Conservation (phyloP, 2,329 filamentous ascomycete species). For the Cladosporium oxysporum region DNA sequence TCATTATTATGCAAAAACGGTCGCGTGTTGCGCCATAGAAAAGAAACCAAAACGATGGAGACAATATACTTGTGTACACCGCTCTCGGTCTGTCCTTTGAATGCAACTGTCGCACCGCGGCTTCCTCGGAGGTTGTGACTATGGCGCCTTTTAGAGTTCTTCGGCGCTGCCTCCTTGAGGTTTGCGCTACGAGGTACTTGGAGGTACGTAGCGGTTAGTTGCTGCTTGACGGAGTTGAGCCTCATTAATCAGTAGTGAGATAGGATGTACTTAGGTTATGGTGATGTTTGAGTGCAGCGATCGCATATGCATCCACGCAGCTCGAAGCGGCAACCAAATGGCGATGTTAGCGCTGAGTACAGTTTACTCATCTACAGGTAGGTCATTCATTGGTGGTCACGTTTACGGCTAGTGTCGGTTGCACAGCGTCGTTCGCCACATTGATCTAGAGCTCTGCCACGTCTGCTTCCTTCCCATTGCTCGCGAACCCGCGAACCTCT, state of each 20-base stretch:
- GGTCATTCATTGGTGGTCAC: background rate
- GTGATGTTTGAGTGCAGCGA: background rate
- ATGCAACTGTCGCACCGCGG: background rate
- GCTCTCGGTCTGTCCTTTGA: background rate
- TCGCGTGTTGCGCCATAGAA: background rate
- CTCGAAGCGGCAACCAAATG: background rate
- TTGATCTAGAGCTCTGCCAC: background rate
- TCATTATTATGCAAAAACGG: background rate
- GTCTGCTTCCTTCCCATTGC: background rate
- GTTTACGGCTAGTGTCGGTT: background rate
- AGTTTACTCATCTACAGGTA: background rate
- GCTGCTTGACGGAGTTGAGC: slow-evolving; percentile 3
- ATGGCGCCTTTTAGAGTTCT: background rate
- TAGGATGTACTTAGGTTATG: background rate
- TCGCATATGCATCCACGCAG: background rate
- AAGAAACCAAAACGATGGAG: background rate
- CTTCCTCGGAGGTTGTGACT: background rate
- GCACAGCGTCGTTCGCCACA: slow-evolving; percentile 2
- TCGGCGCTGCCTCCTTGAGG: slow-evolving; percentile 8
- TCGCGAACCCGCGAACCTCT: background rate
- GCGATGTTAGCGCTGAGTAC: background rate
- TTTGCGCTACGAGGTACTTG: background rate
- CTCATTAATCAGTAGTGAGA: background rate
- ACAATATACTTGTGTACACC: background rate
- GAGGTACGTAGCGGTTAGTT: background rate